Conservation (phyloP, 148 eudicot species). For the Heliamphora exappendiculata region DNA sequence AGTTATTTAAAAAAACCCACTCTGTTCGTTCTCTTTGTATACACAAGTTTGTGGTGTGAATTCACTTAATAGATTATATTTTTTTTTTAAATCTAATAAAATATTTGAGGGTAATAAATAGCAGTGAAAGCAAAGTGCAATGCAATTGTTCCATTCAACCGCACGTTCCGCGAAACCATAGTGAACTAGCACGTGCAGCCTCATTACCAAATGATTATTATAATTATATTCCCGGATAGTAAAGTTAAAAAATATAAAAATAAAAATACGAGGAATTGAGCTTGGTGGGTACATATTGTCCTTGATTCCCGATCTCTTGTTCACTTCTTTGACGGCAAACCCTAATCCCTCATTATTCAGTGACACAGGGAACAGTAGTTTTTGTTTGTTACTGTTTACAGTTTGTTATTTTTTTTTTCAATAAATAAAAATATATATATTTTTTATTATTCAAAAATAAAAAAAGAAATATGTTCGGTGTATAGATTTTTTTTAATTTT, state of each 20-base stretch:
- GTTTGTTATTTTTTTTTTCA: too few relatives aligned
- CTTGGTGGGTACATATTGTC: constrained; percentile 1
- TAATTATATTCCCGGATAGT: not conserved
- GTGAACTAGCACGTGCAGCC: constrained; percentile 15
- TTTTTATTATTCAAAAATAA: not conserved
- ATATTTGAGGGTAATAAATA: too few relatives aligned
- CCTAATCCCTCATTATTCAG: constrained; percentile 5
- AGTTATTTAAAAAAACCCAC: too few relatives aligned
- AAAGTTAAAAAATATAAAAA: not conserved
- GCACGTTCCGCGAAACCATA: constrained; percentile 1
- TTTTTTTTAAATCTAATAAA: too few relatives aligned
- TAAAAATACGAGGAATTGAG: not conserved
- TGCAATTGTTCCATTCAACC: not conserved
- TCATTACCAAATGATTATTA: constrained; percentile 12
- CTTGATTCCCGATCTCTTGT: constrained; percentile 12
- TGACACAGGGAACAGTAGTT: not conserved
- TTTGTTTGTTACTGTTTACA: too few relatives aligned
- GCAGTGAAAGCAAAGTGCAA: too few relatives aligned
- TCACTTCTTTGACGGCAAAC: not conserved
- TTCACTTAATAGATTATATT: too few relatives aligned
- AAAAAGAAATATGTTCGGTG: too few relatives aligned
- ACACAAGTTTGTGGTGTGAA: too few relatives aligned
- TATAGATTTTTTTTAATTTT: too few relatives aligned
- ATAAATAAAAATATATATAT: too few relatives aligned
- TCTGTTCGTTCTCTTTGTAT: too few relatives aligned